Percentiles rank a stretch among this genome's conserved stretches.
phyloP scores from a whole-genome alignment of 2,329 filamentous ascomycete genomes.

The Coniochaeta prunicola region DNA sequence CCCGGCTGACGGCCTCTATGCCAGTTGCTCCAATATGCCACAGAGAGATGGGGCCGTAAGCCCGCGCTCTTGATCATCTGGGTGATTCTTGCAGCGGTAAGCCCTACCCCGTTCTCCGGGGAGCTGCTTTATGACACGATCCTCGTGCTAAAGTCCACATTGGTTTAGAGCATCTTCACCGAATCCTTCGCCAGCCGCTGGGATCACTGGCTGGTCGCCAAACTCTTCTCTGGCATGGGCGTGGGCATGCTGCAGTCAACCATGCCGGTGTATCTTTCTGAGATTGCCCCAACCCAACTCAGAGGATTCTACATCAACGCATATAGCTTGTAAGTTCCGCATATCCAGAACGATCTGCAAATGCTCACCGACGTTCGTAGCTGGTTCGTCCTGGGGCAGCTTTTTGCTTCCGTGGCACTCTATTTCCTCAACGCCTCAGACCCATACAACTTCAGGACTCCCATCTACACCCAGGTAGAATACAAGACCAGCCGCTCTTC shows the following conservation, averaged over 20 bases:
- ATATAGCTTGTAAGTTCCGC: no score
- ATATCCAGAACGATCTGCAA: background rate
- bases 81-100: no score
- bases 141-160: constrained; percentile 18
- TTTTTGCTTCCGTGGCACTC: background rate
- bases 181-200: constrained; percentile 4
- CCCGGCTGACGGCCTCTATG: no score
- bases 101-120: no score
- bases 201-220: constrained; percentile 3
- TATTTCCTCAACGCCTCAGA: no score
- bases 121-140: no score
- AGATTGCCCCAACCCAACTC: constrained; percentile 2
- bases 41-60: constrained; percentile 2
- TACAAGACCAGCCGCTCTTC: no score
- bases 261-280: constrained; percentile 1
- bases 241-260: constrained; percentile 3
- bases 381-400: background rate
- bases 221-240: constrained; percentile 1
- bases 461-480: constrained; percentile 2
- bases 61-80: no score
- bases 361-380: background rate
- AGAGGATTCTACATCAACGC: no score
- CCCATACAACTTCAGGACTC: background rate
- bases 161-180: constrained; percentile 11
- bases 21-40: no score